Percentiles rank a stretch among this genome's conserved stretches.
phyloP scores from a whole-genome alignment of 192 early-diverging fungal genomes.

The Podila clonocystis region DNA sequence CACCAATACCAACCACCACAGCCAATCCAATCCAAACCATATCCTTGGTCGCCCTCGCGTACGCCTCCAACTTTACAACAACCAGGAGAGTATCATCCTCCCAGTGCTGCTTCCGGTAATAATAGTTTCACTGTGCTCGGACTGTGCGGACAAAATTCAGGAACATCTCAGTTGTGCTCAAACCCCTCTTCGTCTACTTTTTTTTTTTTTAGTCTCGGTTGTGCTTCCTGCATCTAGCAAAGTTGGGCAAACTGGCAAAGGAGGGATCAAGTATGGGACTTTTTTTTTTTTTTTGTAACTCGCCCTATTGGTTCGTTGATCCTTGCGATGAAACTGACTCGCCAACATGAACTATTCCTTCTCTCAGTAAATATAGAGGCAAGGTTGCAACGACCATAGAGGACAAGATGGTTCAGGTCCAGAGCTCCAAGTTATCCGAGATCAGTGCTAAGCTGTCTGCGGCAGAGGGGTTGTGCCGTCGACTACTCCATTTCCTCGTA shows the following conservation, averaged over 20 bases:
- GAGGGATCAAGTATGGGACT: slow-evolving; percentile 36
- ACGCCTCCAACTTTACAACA: slow-evolving; percentile 2
- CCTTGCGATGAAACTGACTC: background rate
- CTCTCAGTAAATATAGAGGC: slow-evolving; percentile 38
- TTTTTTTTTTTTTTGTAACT: background rate
- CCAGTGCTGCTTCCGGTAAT: background rate
- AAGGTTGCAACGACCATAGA: slow-evolving; percentile 47
- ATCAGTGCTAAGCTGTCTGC: slow-evolving; percentile 23
- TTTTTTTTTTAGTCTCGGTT: slow-evolving; percentile 23
- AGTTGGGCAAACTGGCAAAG: slow-evolving; percentile 44
- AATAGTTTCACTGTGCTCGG: background rate
- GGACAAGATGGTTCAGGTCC: slow-evolving; percentile 46
- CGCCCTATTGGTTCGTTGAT: background rate
- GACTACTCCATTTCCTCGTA: slow-evolving; percentile 34
- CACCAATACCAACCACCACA: slow-evolving; percentile 1
- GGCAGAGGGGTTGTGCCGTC: slow-evolving; percentile 31
- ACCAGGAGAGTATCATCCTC: background rate
- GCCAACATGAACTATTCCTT: background rate
- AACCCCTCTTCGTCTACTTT: background rate
- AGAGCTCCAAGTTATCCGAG: slow-evolving; percentile 37
- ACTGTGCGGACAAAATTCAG: background rate
- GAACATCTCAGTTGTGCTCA: background rate
- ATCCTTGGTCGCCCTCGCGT: slow-evolving; percentile 18
- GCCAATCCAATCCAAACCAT: background rate
- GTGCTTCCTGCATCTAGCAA: slow-evolving; percentile 30